Base-by-base conservation (phyloP, 208 protist species). In the Leishmania turanica region DNA sequence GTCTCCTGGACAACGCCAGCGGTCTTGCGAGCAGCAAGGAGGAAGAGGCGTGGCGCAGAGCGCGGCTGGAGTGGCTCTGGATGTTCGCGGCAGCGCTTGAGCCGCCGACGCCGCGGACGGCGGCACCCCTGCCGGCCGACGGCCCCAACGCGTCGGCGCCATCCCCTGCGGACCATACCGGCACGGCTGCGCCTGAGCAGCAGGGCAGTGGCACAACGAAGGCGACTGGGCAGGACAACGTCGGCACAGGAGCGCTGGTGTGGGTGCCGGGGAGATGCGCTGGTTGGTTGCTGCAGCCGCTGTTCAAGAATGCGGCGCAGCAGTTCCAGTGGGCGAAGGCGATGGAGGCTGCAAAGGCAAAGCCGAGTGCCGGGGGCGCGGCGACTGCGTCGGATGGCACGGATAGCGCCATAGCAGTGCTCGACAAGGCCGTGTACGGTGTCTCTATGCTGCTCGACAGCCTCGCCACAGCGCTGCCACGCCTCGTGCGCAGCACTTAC, bases 251-350 rank as follows among this genome's bases (percentile, higher is more conserved):
- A 49, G 42, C 58, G 42, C n/a, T 71, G 11, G 65, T 81, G 42
- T 60, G 2, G 53, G 82, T 81, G 47, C 80, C 80, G 37, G 70
- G 65, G 58, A 64, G 60, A 9, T 76, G 77, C 19, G 76, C 79
- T 3, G 68, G 58, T 72, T 96, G 93, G 93, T 77, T 96, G 77
- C 69, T 94, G 75, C 56, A 75, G n/a, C 78, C 88, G 49, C 80
- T 95, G 58, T 75, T 94, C 74, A 85, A 86, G 37, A 96, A 96
- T 60, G 84, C 85, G 6, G 80, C 64, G 42, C 78, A 84, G 45
- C 91, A 94, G 74, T 69, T 94, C 0, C 83, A 86, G 42, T 80
- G 93, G 78, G 78, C 75, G 9, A 74, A 74, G 7, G 88, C 84
- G 49, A 79, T 93, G 82, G 70, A 1, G 27, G 76, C 68, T 24